Base-by-base conservation (phyloP, 805 yeast species). In the Zygotorulaspora danielsina region DNA sequence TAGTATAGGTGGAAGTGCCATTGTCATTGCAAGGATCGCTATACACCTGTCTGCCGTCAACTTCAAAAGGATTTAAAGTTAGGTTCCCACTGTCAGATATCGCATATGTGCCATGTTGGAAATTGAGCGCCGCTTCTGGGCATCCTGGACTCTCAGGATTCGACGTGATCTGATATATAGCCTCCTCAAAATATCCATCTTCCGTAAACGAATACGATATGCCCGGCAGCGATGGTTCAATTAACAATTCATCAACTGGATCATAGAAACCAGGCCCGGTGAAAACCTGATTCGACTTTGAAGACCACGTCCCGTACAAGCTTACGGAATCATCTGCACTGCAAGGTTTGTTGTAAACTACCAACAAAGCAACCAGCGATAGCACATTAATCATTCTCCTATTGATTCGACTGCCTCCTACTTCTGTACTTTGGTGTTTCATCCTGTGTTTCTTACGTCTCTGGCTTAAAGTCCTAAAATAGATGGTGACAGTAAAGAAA, bases 201-300 rank as follows among this genome's bases (percentile, higher is more conserved):
- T 74, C 81, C 1, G 97, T 89, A 70, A 93, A 93, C 2, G 96
- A 86, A 64, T 81, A 86, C 4, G 94, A 81, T 39, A 90, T 76
- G 26, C 99, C 99, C 1, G 99, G 96, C 29, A 93, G 72, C 6
- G 89, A 90, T 2, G 99, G 99, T 61, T 93, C 99, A 45, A 88
- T 85, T 42, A 93, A 69, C 12, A 90, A 75, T 63, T 93, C 98
- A 59, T 90, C 96, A 19, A 88, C 84, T 2, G 99, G 99, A 62
- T 93, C 97, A 61, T 78, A 93, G 59, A 93, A 93, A 2, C 89
- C 84, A 5, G 97, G 96, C 0, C 99, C 99, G 1, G 99, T 93
- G 68, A 90, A 81, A 6, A 93, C 98, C 9, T 94, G 79, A 61
- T 84, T 85, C 9, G 97, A 80, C 63, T 93, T 93, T 12, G 97